Percentiles rank a stretch among this genome's conserved stretches.
Evolutionary conservation across 192 early-diverging fungal genomes (phyloP).

Genomic region (Umbelopsis isabellina): DNA sequence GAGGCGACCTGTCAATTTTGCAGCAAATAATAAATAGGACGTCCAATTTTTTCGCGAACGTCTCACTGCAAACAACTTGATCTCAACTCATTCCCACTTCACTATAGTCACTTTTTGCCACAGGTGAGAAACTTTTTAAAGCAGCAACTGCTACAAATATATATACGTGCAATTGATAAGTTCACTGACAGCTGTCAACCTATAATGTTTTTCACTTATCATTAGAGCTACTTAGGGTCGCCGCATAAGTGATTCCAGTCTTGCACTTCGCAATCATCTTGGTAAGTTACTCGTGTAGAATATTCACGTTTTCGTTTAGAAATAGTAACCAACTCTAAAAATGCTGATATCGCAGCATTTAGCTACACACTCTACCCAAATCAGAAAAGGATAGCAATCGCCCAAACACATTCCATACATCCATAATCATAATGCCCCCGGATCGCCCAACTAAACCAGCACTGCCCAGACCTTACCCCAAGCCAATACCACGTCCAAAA

Average conservation of each 20-base stretch:
- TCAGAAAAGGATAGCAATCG: not conserved
- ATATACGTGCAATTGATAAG: too few species aligned
- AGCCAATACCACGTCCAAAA: slow-evolving; percentile 15
- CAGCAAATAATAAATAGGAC: not conserved
- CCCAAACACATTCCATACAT: not conserved
- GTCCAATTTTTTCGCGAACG: not conserved
- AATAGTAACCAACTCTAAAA: not conserved
- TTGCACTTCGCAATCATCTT: not conserved
- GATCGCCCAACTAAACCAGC: slow-evolving; percentile 16
- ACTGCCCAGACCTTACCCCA: slow-evolving; percentile 16
- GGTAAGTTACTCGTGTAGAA: not conserved
- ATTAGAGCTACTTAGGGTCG: too few species aligned
- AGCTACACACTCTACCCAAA: not conserved
- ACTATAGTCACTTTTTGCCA: too few species aligned
- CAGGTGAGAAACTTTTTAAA: too few species aligned
- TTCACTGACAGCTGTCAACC: too few species aligned
- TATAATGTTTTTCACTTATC: too few species aligned
- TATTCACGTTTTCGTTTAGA: not conserved
- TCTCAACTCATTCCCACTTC: not conserved
- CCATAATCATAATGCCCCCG: slow-evolving; percentile 3
- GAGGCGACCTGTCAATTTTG: not conserved
- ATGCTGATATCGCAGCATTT: too few species aligned
- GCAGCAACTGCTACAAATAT: too few species aligned
- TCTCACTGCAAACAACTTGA: not conserved
- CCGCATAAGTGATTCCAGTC: too few species aligned